Evolutionary conservation across 2,329 filamentous ascomycete genomes (phyloP).

Genomic region (Fusarium temperatum): DNA sequence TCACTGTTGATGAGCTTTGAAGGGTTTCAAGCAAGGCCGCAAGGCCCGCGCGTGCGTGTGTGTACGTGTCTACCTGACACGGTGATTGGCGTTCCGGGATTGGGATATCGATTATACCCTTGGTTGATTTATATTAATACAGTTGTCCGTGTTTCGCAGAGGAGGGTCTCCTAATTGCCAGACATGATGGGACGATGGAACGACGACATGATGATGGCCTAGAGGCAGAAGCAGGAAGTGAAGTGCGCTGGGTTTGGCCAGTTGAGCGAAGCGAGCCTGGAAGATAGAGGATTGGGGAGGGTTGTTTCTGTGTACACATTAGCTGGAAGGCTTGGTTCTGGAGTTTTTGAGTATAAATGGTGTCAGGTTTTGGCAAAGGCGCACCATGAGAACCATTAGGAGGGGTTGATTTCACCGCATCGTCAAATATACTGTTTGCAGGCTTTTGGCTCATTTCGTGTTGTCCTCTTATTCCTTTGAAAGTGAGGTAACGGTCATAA

Average conservation of each 20-base stretch:
- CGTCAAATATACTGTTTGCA: neutral
- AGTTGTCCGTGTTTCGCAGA: conserved; percentile 28
- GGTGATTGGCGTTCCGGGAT: conserved; percentile 38
- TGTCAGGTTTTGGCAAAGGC: neutral
- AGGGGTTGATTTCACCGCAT: neutral
- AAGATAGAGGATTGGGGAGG: conserved; percentile 5
- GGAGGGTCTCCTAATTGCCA: conserved; percentile 35
- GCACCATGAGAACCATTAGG: neutral
- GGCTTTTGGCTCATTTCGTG: neutral
- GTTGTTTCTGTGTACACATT: conserved; percentile 26
- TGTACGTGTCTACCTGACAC: neutral
- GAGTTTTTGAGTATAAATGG: conserved; percentile 1
- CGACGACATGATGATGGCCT: conserved; percentile 44
- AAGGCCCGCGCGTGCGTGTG: neutral
- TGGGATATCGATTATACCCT: conserved; percentile 36
- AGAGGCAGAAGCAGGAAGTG: neutral
- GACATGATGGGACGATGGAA: conserved; percentile 46
- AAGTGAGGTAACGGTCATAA: neutral
- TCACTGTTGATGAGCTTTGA: conserved; percentile 38
- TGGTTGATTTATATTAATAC: conserved; percentile 39
- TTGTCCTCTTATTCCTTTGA: neutral
- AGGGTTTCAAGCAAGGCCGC: neutral
- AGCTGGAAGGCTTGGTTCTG: neutral
- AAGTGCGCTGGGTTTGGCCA: neutral
- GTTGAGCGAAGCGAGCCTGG: neutral